phyloP scores from a whole-genome alignment of 2,329 filamentous ascomycete species.

The Monilinia fructigena region DNA sequence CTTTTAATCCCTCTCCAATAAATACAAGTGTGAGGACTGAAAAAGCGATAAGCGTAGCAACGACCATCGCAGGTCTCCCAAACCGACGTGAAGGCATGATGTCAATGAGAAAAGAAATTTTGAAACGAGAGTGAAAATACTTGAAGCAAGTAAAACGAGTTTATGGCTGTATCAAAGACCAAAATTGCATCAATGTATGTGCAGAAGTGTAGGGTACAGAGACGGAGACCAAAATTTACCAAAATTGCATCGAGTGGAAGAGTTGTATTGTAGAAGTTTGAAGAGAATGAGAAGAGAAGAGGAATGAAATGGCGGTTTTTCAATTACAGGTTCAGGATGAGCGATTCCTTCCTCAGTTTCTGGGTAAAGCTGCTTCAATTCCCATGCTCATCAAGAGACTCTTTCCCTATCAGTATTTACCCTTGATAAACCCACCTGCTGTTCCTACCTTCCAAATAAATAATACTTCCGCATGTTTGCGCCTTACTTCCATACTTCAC shows the following conservation, averaged over 20 bases:
- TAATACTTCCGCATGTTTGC: neutral
- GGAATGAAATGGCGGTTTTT: constrained; percentile 15
- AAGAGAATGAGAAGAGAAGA: constrained; percentile 6
- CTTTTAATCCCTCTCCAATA: constrained; percentile 33
- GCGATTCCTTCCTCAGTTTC: constrained; percentile 22
- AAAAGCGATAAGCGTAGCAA: constrained; percentile 30
- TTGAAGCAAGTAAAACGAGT: constrained; percentile 23
- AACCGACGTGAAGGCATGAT: constrained; percentile 33
- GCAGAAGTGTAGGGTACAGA: constrained; percentile 24
- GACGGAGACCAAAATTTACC: constrained; percentile 24
- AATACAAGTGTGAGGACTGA: constrained; percentile 33
- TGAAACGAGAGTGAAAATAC: constrained; percentile 16
- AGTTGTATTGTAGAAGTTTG: constrained; percentile 22
- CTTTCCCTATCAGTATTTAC: constrained; percentile 1
- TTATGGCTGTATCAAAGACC: constrained; percentile 24
- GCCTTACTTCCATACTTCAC: constrained; percentile 10
- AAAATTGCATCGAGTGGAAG: constrained; percentile 22
- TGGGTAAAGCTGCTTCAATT: neutral
- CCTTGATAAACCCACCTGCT: neutral
- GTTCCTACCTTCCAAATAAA: neutral
- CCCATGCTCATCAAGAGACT: neutral
- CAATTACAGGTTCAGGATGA: neutral
- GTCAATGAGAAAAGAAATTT: constrained; percentile 19
- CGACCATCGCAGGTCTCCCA: constrained; percentile 24
- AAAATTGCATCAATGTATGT: constrained; percentile 24